Base-by-base conservation (phyloP, 495 filamentous ascomycete species). In the Pseudevernia furfuracea region DNA sequence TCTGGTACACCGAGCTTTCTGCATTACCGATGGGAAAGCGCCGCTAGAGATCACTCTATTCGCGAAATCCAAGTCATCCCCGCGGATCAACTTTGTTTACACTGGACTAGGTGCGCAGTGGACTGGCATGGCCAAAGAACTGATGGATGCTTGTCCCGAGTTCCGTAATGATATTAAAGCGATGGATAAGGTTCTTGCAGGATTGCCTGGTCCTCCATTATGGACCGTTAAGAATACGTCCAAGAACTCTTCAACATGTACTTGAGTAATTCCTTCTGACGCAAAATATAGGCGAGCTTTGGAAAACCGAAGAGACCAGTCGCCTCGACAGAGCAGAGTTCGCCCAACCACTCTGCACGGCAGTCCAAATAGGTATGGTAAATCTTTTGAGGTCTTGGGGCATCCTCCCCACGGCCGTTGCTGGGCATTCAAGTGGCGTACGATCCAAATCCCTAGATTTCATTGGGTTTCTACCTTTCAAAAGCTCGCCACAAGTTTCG, bases 61-160 rank as follows among this genome's bases (percentile, higher is more conserved):
- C 60, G 34, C 8, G n/a, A n/a, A n/a, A n/a, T n/a, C n/a, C n/a
- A n/a, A n/a, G n/a, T n/a, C n/a, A n/a, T n/a, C n/a, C n/a, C n/a
- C n/a, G n/a, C n/a, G 49, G 15, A 15, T 46, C 11, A 48, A n/a
- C 38, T 44, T 41, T 6, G 41, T 74, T 12, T 79, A 78, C 52
- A 89, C 85, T 19, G 87, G 87, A 8, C 87, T 89, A 67, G 87
- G 87, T 21, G 85, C 86, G 0, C 87, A 89, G 67, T 89, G 85
- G 82, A 72, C 81, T 8, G 71, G 72, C 9, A 88, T 89, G 85
- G 83, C 79, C 21, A 73, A 71, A 14, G 74, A 75, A 25, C 63
- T 86, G 25, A n/a, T n/a, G n/a, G n/a, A n/a, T n/a, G n/a, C n/a
- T n/a, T n/a, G n/a, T n/a, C n/a, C n/a, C n/a, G n/a, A 15, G 28